Evolutionary conservation across 805 yeast species (phyloP).

Genomic region (Candida tammaniensis): DNA sequence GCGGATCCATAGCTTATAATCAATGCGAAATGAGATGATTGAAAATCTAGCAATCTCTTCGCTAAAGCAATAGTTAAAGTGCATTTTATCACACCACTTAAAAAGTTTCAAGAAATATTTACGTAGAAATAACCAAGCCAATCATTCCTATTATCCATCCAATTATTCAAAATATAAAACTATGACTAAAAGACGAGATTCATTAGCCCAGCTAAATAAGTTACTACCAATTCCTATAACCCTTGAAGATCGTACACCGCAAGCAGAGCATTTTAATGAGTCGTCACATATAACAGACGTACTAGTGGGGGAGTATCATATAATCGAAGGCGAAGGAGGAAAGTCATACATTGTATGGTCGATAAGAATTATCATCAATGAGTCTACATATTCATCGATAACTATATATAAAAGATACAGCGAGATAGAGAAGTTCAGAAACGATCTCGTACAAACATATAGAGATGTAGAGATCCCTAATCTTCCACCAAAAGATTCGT

Average conservation of each 20-base stretch:
- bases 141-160: no score
- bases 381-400: slow-evolving; percentile 39
- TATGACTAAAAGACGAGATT: slow-evolving; percentile 15
- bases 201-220: slow-evolving; percentile 24
- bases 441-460: slow-evolving; percentile 41
- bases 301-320: slow-evolving; percentile 39
- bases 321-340: slow-evolving; percentile 37
- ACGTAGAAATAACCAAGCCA: no score
- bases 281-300: slow-evolving; percentile 39
- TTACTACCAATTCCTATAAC: slow-evolving; percentile 40
- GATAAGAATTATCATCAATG: slow-evolving; percentile 34
- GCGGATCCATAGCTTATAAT: slow-evolving; percentile 41
- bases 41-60: no score
- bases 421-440: slow-evolving; percentile 54
- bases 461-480: slow-evolving; percentile 39
- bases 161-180: no score
- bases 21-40: background rate
- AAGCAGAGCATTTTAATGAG: slow-evolving; percentile 15
- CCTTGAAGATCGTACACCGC: slow-evolving; percentile 20
- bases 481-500: slow-evolving; percentile 51
- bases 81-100: no score
- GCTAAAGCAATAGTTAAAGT: background rate
- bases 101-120: no score
- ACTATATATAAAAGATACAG: slow-evolving; percentile 58
- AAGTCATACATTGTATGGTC: slow-evolving; percentile 39